Conservation (phyloP, 495 filamentous ascomycete species). For the Filosporella fistucella region DNA sequence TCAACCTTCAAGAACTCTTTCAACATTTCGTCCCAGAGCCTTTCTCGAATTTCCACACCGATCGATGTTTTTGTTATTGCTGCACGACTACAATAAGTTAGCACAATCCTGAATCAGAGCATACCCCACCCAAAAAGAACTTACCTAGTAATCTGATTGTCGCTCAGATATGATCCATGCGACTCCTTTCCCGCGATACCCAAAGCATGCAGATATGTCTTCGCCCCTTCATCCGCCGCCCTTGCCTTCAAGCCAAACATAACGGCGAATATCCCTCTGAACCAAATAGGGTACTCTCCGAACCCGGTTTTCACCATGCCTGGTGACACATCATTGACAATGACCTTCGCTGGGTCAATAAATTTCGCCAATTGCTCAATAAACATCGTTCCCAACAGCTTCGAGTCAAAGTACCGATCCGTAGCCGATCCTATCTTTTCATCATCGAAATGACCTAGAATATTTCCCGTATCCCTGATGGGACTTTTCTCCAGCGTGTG, state of each 20-base stretch:
- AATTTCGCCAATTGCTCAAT: slow-evolving; percentile 26
- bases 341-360: slow-evolving; percentile 20
- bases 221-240: slow-evolving; percentile 13
- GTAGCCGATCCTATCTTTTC: slow-evolving; percentile 14
- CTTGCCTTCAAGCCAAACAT: slow-evolving; percentile 7
- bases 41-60: slow-evolving; percentile 1
- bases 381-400: slow-evolving; percentile 29
- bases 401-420: slow-evolving; percentile 27
- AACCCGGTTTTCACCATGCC: slow-evolving; percentile 22
- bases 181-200: slow-evolving; percentile 19
- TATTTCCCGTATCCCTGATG: slow-evolving; percentile 8
- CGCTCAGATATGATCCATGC: slow-evolving; percentile 25
- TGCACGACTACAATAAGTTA: neutral
- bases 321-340: slow-evolving; percentile 27
- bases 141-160: slow-evolving; percentile 10
- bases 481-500: slow-evolving; percentile 15
- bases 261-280: slow-evolving; percentile 18
- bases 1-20: neutral
- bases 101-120: neutral
- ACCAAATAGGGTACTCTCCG: slow-evolving; percentile 11
- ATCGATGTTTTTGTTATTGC: neutral
- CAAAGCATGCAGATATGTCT: slow-evolving; percentile 20
- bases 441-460: slow-evolving; percentile 28
- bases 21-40: slow-evolving; percentile 1
- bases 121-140: neutral